Percentiles rank a stretch among this genome's conserved stretches.
Evolutionary conservation across 164 flowering plant species (phyloP).

Genomic region (Pachysandra terminalis): DNA sequence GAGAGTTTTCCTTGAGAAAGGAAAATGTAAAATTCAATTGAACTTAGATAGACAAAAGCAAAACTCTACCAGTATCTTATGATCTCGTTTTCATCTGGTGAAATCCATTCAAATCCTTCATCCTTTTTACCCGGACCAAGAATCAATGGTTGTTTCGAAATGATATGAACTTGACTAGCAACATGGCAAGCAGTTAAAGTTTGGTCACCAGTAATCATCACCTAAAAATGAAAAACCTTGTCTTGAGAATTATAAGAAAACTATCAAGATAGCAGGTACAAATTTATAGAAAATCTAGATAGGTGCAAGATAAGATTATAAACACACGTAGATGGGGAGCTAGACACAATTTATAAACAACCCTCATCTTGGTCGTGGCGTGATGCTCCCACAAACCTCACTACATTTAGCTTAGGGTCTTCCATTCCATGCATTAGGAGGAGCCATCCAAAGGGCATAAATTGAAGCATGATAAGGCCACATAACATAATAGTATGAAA

Average conservation of each 20-base stretch:
- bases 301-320: neutral
- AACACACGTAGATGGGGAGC: too few species aligned
- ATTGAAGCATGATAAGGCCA: neutral
- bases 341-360: neutral
- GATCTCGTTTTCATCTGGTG: conserved; percentile 75
- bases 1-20: neutral
- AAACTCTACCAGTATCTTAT: conserved; percentile 45
- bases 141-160: conserved; percentile 76
- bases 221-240: conserved; percentile 36
- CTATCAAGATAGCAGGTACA: neutral
- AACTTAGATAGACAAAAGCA: neutral
- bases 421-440: neutral
- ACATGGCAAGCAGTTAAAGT: conserved; percentile 98
- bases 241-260: neutral
- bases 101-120: conserved; percentile 67
- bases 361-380: neutral
- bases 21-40: too few species aligned
- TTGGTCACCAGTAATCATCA: conserved; percentile 99
- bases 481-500: neutral
- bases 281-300: neutral
- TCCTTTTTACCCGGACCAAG: conserved; percentile 40
- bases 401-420: neutral
- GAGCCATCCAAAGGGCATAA: neutral
- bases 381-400: neutral
- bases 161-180: conserved; percentile 90